Base-by-base conservation (phyloP, 2,329 filamentous ascomycete genomes). In the Clarireedia paspali region DNA sequence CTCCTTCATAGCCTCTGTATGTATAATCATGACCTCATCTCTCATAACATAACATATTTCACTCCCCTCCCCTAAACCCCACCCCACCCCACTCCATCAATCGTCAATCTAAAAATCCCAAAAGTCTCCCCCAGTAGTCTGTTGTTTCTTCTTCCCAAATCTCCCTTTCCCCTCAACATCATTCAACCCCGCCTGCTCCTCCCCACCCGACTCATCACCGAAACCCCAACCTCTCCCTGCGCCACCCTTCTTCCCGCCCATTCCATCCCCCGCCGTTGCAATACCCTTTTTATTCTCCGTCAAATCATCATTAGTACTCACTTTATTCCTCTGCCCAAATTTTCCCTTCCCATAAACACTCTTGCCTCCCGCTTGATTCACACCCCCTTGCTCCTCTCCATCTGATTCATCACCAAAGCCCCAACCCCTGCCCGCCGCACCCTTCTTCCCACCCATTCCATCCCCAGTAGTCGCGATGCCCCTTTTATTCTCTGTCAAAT, bases 391-490 rank as follows among this genome's bases (percentile, higher is more conserved):
- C 47, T 68, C 72, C 24, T 73, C 73, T 53, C 75, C 75, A 53
- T 75, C 57, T 75, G 72, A 57, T 74, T 75, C 7, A 75, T 76
- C 78, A 17, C 78, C 78, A 59, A 82, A 80, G 50, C 77, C 73
- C 82, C 83, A 87, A 64, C 76, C 70, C 36, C 65, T 57, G 4
- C 63, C 61, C 9, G 30, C 30, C 12, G 58, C 39, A 14, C 66
- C 72, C 5, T 78, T 65, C 47, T 72, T 71, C 58, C 75, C 77
- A 60, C 78, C 76, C 27, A 74, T 87, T 52, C 85, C 85, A 63
- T 86, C 80, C 6, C 53, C 55, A 9, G 30, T 34, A 3, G 30
- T 34, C 10, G 30, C 9, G 12, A 34, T 34, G 30, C 30, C 30
- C 30, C 14, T 34, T 12, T 34, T 34, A 2, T 57, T 53, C 24